These are phyloP conservation scores for Cladosporium phlei DNA, from an alignment of 2,329 filamentous ascomycete species.

Conservation along the genomic window DNA sequence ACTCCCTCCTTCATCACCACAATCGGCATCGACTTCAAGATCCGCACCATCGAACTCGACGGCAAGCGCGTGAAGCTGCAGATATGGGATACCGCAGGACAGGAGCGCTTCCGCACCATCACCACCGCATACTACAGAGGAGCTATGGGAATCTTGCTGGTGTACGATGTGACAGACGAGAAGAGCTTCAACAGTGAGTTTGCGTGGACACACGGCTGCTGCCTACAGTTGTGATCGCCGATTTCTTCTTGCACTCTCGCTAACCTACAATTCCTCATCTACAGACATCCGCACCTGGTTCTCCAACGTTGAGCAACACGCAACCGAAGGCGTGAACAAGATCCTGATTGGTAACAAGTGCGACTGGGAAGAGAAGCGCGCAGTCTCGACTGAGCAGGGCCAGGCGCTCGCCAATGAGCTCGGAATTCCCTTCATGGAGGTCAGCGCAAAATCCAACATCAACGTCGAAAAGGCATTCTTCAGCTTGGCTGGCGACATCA, in stretches of 20 bases:
- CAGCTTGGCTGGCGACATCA: slow-evolving; percentile 90
- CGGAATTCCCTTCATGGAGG: slow-evolving; percentile 96
- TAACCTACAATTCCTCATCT: neutral
- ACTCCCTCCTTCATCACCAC: slow-evolving; percentile 98
- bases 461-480: slow-evolving; percentile 99
- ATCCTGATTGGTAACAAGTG: slow-evolving; percentile 99
- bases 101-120: slow-evolving; percentile 97
- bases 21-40: slow-evolving; percentile 99
- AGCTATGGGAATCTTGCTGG: slow-evolving; percentile 94
- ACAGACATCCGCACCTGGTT: slow-evolving; percentile 99
- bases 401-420: slow-evolving; percentile 92
- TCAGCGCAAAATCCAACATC: slow-evolving; percentile 98
- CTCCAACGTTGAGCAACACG: slow-evolving; percentile 96
- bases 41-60: slow-evolving; percentile 96
- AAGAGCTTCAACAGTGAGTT: slow-evolving; percentile 86
- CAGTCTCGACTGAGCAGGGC: slow-evolving; percentile 86
- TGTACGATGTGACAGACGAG: slow-evolving; percentile 98
- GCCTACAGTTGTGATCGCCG: no score
- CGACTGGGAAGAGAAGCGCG: slow-evolving; percentile 99
- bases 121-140: slow-evolving; percentile 98
- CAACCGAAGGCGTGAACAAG: slow-evolving; percentile 98
- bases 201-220: slow-evolving; percentile 1
- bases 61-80: slow-evolving; percentile 98
- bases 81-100: slow-evolving; percentile 98
- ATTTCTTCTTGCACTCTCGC: no score